A percentile compares a stretch with the other conserved stretches of the same genome.
phyloP scores from a whole-genome alignment of 352 stramenopile genomes.

The Pilasporangium apinafurcum region DNA sequence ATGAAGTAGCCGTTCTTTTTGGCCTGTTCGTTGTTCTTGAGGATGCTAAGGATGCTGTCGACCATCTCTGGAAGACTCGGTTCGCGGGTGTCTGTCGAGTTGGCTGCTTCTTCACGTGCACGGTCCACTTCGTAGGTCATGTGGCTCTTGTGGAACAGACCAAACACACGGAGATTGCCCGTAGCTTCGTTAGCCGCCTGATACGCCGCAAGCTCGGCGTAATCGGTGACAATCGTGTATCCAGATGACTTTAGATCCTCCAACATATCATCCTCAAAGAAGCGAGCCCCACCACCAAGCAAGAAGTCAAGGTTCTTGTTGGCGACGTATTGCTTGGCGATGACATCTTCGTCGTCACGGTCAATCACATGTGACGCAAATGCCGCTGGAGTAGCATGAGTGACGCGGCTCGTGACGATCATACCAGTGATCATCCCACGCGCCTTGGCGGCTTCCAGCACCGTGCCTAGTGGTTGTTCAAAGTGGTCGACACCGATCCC shows the following conservation, averaged over 20 bases:
- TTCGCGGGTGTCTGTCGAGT: constrained; percentile 34
- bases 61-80: constrained; percentile 61
- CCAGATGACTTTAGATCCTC: constrained; percentile 26
- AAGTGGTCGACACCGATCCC: constrained; percentile 53
- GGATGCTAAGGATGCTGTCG: constrained; percentile 41
- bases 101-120: constrained; percentile 18
- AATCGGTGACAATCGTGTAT: constrained; percentile 51
- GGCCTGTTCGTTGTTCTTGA: constrained; percentile 64
- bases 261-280: constrained; percentile 50
- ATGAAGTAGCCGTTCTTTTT: constrained; percentile 74
- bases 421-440: constrained; percentile 63
- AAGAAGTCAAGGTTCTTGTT: constrained; percentile 72
- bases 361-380: constrained; percentile 50
- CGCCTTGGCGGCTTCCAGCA: constrained; percentile 56
- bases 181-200: constrained; percentile 32
- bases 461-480: constrained; percentile 45
- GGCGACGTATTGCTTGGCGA: constrained; percentile 49
- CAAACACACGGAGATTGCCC: constrained; percentile 46
- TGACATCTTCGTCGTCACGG: constrained; percentile 45
- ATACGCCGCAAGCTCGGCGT: constrained; percentile 45
- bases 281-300: constrained; percentile 34
- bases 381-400: constrained; percentile 45
- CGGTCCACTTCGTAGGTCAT: constrained; percentile 71
- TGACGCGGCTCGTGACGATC: constrained; percentile 61
- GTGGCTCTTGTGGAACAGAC: constrained; percentile 53